Percentiles rank a stretch among this genome's conserved stretches.
Evolutionary conservation across 2,329 filamentous ascomycete genomes (phyloP).

Genomic region (Leptosphaerulina australis): DNA sequence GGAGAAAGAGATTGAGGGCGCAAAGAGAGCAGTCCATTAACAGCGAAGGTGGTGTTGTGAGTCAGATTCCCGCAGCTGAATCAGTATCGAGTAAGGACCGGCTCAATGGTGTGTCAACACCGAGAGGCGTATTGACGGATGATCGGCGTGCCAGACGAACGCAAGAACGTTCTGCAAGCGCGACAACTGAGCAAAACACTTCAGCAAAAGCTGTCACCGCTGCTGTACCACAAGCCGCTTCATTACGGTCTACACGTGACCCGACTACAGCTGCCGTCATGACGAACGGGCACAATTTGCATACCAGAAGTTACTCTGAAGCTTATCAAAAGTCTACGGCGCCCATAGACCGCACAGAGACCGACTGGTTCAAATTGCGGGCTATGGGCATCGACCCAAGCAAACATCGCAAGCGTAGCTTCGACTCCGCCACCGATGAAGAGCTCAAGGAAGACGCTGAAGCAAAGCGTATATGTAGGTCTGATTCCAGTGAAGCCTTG

Average conservation of each 20-base stretch:
- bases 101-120: constrained; percentile 11
- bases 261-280: constrained; percentile 1
- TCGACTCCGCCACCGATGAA: constrained; percentile 35
- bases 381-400: constrained; percentile 54
- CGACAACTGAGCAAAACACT: constrained; percentile 2
- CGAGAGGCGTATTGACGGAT: constrained; percentile 26
- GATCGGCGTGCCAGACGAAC: constrained; percentile 27
- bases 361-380: constrained; percentile 59
- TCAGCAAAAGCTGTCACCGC: not conserved
- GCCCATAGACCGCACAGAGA: constrained; percentile 53
- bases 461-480: constrained; percentile 31
- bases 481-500: constrained; percentile 15
- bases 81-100: constrained; percentile 10
- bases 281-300: constrained; percentile 4
- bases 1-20: constrained; percentile 35
- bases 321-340: constrained; percentile 32
- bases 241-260: constrained; percentile 10
- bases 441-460: constrained; percentile 27
- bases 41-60: constrained; percentile 11
- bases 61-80: constrained; percentile 6
- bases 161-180: constrained; percentile 21
- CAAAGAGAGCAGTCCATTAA: constrained; percentile 22
- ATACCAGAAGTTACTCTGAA: constrained; percentile 31
- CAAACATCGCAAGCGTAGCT: constrained; percentile 41
- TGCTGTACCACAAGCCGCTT: constrained; percentile 1